Evolutionary conservation across 176 grass and related monocot genomes (phyloP), one percentile per base, ranked within the genome.

Genomic region (Oryza australiensis): DNA sequence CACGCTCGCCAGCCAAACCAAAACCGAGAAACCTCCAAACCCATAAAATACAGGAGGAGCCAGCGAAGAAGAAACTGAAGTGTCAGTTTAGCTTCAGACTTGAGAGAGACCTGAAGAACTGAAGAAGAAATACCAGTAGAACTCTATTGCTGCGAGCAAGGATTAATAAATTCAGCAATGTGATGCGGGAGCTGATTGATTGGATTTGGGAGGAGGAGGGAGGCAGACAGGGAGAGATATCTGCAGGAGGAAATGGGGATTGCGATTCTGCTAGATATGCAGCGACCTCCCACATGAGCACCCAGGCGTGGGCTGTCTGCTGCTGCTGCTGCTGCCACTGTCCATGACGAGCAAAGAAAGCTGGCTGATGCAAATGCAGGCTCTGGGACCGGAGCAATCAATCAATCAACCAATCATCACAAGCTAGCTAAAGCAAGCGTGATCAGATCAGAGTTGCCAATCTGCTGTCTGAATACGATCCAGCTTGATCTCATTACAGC

Each of bases 201-300:
- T 22, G 27, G 35, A 37, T 37, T 37, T 37, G 62, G 27, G 2
- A 4, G 28, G 20, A 33, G 13, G 1, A 4, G 27, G 29, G 33
- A 57, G 35, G 42, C 28, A 9, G 49, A 74, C 35, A 13, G 75
- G 16, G 68, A 83, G 57, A 29, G 69, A 46, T 84, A 69, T 80
- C 81, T 40, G 84, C 11, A 53, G 53, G 67, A 6, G 16, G 67
- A 53, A 53, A 53, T 53, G 49, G 7, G 13, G 63, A 74, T 81
- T 14, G 48, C 46, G 49, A 62, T 76, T 63, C 64, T 62, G 41
- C 51, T 5, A 65, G 73, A 74, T 51, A 38, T 63, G 55, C 20
- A 55, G 51, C 18, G 5, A 55, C 18, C 35, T 37, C 69, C 68
- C 37, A 82, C 55, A 46, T 73, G 62, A 66, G 53, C 20, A 59